Base-by-base conservation (phyloP, 2,329 filamentous ascomycete species). In the Daldinia sp. region DNA sequence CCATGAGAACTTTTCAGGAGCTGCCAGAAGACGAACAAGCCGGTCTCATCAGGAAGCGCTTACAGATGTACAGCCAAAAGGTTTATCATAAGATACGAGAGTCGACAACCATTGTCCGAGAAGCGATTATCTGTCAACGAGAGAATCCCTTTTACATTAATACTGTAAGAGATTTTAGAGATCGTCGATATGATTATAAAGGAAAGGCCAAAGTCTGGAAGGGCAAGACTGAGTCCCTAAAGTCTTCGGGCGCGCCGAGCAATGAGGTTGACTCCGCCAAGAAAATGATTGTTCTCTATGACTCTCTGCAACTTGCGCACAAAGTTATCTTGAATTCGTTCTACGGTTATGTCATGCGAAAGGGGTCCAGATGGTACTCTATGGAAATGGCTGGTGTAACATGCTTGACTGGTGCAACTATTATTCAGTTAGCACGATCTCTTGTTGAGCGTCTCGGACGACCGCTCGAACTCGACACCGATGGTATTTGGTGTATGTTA, bases 61-160 rank as follows among this genome's bases (percentile, higher is more conserved):
- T 99, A 48, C 93, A 94, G 68, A 85, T 93, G 30, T 99, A 96
- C 80, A 96, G 93, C 73, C 96, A 98, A 77, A 99, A 99, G 79
- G 96, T 99, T 67, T 99, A 99, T 75, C 95, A 99, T 83, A 99
- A 98, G 77, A 98, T 99, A 62, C 94, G 96, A 77, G 95, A 98
- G 65, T 91, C 92, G 10, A 96, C 90, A 50, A 98, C 92, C 0
- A 95, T 96, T 61, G 90, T 95, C 65, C 88, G 94, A 55, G 95
- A 99, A 77, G 95, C 96, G 9, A 97, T 99, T 74, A 98, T 99
- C 72, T 99, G 95, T 73, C 95, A 99, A 75, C 87, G 95, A 67
- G 95, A 99, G 75, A 99, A 99, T 64, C 95, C 95, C 0, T 99
- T 99, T 76, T 99, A 99, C 73, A 94, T 99, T 72, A 87, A 99